A percentile compares a stretch with the other conserved stretches of the same genome.
Evolutionary conservation across 306 rosid genomes (phyloP).

Genomic region (Alnus rubra): DNA sequence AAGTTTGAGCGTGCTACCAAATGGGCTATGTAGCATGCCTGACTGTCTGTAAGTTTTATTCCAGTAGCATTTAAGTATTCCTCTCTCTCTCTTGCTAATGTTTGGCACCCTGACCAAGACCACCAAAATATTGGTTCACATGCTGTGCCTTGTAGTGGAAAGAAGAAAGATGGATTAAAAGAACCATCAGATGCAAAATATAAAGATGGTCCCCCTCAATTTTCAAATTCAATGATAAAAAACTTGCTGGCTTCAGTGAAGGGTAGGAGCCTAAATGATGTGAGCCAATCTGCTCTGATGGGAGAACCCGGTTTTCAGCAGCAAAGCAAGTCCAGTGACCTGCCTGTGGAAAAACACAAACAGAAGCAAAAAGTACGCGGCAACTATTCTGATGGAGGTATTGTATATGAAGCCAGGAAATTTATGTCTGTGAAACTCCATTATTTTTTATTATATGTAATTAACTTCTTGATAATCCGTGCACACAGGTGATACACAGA

Average conservation of each 20-base stretch:
- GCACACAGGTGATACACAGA: conserved; percentile 64
- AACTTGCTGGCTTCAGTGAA: conserved; percentile 48
- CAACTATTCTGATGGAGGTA: conserved; percentile 68
- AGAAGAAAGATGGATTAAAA: conserved; percentile 53
- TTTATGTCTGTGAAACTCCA: conserved; percentile 21
- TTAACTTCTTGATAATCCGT: conserved; percentile 34
- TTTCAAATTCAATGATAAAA: conserved; percentile 60
- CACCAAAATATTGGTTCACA: conserved; percentile 47
- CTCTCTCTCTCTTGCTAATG: conserved; percentile 29
- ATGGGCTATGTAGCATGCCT: conserved; percentile 91
- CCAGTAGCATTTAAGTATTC: conserved; percentile 19
- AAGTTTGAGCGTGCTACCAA: conserved; percentile 38
- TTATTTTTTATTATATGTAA: conserved; percentile 13
- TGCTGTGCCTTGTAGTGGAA: conserved; percentile 47
- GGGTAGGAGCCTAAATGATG: conserved; percentile 88
- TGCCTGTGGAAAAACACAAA: conserved; percentile 56
- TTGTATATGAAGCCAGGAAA: conserved; percentile 19
- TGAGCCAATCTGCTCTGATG: conserved; percentile 60
- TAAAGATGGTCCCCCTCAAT: conserved; percentile 59
- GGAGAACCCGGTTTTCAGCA: conserved; percentile 55
- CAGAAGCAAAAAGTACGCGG: conserved; percentile 52
- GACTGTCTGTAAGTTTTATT: conserved; percentile 93
- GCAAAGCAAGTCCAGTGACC: conserved; percentile 40
- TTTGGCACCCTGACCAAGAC: conserved; percentile 52
- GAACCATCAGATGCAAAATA: too few species aligned